phyloP scores from a whole-genome alignment of 2,329 filamentous ascomycete genomes.

The Penicillium sp. region DNA sequence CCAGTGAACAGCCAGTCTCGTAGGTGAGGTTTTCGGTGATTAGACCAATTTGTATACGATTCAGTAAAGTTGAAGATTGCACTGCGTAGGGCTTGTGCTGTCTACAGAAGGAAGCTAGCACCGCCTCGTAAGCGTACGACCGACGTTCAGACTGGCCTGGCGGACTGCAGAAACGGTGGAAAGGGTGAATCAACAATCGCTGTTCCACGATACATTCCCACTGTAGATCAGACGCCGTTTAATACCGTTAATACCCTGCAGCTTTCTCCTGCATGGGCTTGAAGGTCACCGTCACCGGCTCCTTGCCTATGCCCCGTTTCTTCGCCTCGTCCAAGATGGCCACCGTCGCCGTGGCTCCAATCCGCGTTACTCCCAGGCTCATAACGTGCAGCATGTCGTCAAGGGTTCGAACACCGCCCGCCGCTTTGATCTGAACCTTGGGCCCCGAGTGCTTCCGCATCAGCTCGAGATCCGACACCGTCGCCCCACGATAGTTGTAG shows the following conservation, averaged over 20 bases:
- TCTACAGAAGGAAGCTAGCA: too few relatives aligned
- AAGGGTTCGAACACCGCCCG: slow-evolving; percentile 56
- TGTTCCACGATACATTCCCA: too few relatives aligned
- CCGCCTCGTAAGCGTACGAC: too few relatives aligned
- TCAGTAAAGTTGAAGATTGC: too few relatives aligned
- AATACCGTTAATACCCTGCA: slow-evolving; percentile 14
- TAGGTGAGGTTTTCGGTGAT: too few relatives aligned
- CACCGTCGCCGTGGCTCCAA: slow-evolving; percentile 57
- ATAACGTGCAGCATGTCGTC: slow-evolving; percentile 57
- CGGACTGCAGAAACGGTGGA: too few relatives aligned
- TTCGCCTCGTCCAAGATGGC: slow-evolving; percentile 57
- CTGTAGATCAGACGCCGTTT: background rate
- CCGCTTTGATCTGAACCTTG: slow-evolving; percentile 57
- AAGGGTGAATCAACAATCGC: too few relatives aligned
- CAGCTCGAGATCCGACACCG: slow-evolving; percentile 51
- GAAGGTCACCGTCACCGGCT: slow-evolving; percentile 25
- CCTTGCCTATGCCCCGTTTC: slow-evolving; percentile 48
- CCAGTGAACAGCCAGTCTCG: too few relatives aligned
- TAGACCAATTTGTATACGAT: too few relatives aligned
- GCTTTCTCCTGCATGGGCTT: slow-evolving; percentile 22
- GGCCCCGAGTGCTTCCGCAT: slow-evolving; percentile 51
- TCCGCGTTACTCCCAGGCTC: slow-evolving; percentile 54
- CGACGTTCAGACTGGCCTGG: too few relatives aligned
- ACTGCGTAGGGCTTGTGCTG: too few relatives aligned
- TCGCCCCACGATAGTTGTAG: slow-evolving; percentile 57